Evolutionary conservation across 495 filamentous ascomycete species (phyloP), one percentile per base, ranked within the genome.

Genomic region (Entonaema liquescens): DNA sequence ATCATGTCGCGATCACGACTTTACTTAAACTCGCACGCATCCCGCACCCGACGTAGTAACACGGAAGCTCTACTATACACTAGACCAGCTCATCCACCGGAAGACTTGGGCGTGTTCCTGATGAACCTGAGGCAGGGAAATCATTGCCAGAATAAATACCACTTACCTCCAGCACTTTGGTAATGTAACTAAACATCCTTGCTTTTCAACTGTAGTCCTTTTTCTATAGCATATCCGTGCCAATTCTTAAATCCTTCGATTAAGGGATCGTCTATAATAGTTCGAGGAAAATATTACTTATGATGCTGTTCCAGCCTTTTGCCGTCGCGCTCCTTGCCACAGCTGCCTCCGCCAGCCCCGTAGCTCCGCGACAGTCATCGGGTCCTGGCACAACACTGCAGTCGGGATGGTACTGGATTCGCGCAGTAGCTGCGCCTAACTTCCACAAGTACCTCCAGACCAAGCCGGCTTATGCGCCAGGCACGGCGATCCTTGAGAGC

Each of bases 391-490:
- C 65, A 4, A 85, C 80, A 0, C 79, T 89, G 2, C 79, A 83
- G 64, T 72, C 73, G 19, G 87, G 84, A 5, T 87, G 86, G 66
- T 83, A 82, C 80, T 90, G 87, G 87, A 85, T 90, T 72, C 86
- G 87, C 8, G 87, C 85, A 0, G 88, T 89, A 0, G 83, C 78
- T 33, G 60, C 81, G 1, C 88, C 88, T 23, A 88, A 89, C 76
- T 89, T 83, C 79, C 88, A 89, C 80, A 85, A 87, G 67, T 90
- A 90, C 76, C 79, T 89, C 23, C 87, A 90, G 79, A 85, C 86
- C 8, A 79, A 79, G 19, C 85, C 84, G 2, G 72, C 79, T 65
- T 83, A 85, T 74, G 66, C 78, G 0, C 70, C 82, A 2, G 83
- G 85, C 5, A 76, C 77, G 25, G 87, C 88, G 0, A 67, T 89